phyloP scores from a whole-genome alignment of 2,329 filamentous ascomycete genomes.

The Leptoxyphium fumago region DNA sequence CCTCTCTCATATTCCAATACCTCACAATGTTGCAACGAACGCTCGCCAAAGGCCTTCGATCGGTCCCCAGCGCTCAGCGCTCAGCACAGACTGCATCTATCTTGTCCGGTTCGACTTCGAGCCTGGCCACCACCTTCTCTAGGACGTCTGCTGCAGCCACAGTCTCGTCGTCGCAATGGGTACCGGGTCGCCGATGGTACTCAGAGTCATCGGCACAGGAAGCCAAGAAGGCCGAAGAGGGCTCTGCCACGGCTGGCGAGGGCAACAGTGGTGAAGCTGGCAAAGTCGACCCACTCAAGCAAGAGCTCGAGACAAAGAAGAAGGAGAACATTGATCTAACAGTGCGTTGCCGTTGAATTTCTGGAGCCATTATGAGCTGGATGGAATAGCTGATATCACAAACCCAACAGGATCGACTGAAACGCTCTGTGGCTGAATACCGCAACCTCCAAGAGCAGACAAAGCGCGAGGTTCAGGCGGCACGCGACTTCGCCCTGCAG shows the following conservation, averaged over 20 bases:
- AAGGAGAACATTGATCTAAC: constrained; percentile 70
- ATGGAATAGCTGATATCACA: constrained; percentile 1
- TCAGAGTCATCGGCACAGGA: constrained; percentile 30
- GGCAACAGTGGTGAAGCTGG: constrained; percentile 9
- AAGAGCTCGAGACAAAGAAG: constrained; percentile 57
- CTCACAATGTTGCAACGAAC: constrained; percentile 7
- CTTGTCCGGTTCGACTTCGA: constrained; percentile 3
- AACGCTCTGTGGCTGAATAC: constrained; percentile 90
- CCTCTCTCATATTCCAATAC: constrained; percentile 23
- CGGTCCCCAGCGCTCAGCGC: not conserved
- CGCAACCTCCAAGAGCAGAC: constrained; percentile 95
- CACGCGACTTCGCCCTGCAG: constrained; percentile 87
- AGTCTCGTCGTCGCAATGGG: constrained; percentile 17
- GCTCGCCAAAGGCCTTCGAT: not conserved
- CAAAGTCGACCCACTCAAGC: constrained; percentile 30
- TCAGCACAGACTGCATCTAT: not conserved
- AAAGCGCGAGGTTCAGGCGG: constrained; percentile 71
- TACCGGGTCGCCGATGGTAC: constrained; percentile 28
- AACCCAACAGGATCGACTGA: constrained; percentile 65
- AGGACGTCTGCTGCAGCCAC: constrained; percentile 19
- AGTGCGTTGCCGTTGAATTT: constrained; percentile 35
- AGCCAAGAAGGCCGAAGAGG: constrained; percentile 25
- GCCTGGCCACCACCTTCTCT: constrained; percentile 15
- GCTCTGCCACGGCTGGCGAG: constrained; percentile 9
- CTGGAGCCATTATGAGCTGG: not conserved